Conservation (phyloP, 768 basidiomycete genomes). For the Suillus fuscotomentosus region DNA sequence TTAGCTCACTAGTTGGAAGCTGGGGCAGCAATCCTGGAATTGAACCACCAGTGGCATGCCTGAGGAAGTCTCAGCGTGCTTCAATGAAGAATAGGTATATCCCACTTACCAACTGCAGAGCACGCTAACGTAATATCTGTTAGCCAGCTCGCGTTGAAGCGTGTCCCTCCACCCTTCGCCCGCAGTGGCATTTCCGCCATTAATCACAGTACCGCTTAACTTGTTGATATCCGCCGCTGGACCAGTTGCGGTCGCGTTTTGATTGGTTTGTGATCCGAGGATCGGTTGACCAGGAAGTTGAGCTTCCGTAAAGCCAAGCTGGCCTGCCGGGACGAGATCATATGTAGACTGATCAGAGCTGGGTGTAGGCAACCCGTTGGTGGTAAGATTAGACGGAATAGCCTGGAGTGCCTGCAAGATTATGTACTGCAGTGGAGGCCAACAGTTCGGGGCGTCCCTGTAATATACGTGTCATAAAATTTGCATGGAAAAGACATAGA, state of each 20-base stretch:
- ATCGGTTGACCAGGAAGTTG: conserved; percentile 70
- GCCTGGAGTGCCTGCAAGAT: conserved; percentile 71
- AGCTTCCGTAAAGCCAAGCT: conserved; percentile 72
- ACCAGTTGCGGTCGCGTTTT: conserved; percentile 52
- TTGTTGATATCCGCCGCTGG: conserved; percentile 60
- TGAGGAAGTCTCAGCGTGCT: conserved; percentile 23
- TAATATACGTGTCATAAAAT: not conserved
- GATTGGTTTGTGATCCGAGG: conserved; percentile 27
- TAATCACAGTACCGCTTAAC: conserved; percentile 53
- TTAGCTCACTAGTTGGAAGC: conserved; percentile 67
- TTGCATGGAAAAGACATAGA: not conserved
- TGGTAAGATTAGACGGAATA: conserved; percentile 71
- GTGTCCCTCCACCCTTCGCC: conserved; percentile 67
- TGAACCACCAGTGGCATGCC: conserved; percentile 87
- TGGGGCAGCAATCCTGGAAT: conserved; percentile 68
- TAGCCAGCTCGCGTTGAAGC: conserved; percentile 73
- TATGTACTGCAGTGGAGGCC: conserved; percentile 88
- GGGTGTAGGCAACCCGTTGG: conserved; percentile 51
- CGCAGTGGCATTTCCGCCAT: conserved; percentile 61
- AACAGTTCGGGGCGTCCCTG: conserved; percentile 86
- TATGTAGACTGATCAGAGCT: conserved; percentile 55
- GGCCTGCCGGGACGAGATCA: conserved; percentile 71
- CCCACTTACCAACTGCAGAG: conserved; percentile 82
- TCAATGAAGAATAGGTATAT: not conserved
- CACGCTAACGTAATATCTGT: conserved; percentile 79